Evolutionary conservation across 345 rosid genomes (phyloP).

Genomic region (Reutealis trisperma): DNA sequence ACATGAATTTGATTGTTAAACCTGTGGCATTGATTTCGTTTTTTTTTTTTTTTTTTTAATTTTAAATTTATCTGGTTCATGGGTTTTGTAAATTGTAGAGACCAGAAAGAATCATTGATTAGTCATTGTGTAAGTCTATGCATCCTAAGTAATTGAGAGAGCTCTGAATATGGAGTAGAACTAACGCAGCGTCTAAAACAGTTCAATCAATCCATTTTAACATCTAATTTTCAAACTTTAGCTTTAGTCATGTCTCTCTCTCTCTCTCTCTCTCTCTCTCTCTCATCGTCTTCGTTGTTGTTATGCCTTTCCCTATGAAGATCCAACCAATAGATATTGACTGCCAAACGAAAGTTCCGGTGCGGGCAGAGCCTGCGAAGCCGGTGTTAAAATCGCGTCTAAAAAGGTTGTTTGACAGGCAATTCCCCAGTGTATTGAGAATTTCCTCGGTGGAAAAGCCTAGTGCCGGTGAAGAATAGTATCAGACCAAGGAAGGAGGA

Average conservation of each 20-base stretch:
- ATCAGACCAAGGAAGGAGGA: slow-evolving; percentile 12
- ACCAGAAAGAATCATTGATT: not conserved
- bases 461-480: slow-evolving; percentile 5
- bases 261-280: too few species aligned
- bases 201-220: not conserved
- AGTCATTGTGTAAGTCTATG: slow-evolving; percentile 12
- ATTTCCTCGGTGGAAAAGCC: slow-evolving; percentile 28
- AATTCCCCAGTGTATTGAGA: slow-evolving; percentile 24
- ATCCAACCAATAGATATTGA: slow-evolving; percentile 39
- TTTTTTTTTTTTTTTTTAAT: too few species aligned
- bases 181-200: not conserved
- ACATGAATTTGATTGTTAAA: not conserved
- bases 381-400: slow-evolving; percentile 32
- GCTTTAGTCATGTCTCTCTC: not conserved
- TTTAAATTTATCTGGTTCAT: not conserved
- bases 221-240: not conserved
- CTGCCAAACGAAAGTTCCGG: slow-evolving; percentile 8
- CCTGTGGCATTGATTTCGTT: not conserved
- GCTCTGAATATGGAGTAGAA: slow-evolving; percentile 17
- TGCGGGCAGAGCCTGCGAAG: slow-evolving; percentile 22
- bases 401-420: slow-evolving; percentile 34
- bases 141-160: not conserved
- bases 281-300: not conserved
- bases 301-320: slow-evolving; percentile 26
- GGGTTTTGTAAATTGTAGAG: not conserved